Percentiles rank a stretch among this genome's conserved stretches.
Evolutionary conservation across 345 rosid genomes (phyloP).

Genomic region (Bruguiera parviflora): DNA sequence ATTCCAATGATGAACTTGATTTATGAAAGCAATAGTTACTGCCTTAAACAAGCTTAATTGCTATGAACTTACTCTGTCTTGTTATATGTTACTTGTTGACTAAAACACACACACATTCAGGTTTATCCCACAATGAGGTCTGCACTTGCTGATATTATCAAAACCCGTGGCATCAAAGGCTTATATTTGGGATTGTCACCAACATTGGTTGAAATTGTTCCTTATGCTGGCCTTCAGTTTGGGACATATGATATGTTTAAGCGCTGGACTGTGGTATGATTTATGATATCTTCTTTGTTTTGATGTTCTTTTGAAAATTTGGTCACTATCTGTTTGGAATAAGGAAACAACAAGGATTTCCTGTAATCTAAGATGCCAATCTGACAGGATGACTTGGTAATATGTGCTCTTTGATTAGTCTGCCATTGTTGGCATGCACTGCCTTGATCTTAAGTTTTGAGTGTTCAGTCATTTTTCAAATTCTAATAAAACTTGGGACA

Average conservation of each 20-base stretch:
- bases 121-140: conserved; percentile 97
- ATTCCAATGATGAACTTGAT: too few relatives aligned
- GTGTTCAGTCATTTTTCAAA: not conserved
- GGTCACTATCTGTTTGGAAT: not conserved
- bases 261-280: conserved; percentile 78
- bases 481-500: conserved; percentile 2
- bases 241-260: conserved; percentile 92
- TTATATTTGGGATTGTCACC: conserved; percentile 91
- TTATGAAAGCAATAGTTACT: too few relatives aligned
- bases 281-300: conserved; percentile 9
- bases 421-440: not conserved
- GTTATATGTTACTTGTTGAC: conserved; percentile 5
- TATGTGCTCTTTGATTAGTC: not conserved
- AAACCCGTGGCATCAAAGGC: conserved; percentile 76
- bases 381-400: not conserved
- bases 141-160: conserved; percentile 66
- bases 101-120: conserved; percentile 34
- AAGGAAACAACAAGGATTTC: not conserved
- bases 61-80: not conserved
- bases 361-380: not conserved
- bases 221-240: conserved; percentile 96
- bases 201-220: conserved; percentile 87
- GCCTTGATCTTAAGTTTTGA: not conserved
- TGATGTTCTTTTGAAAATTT: not conserved
- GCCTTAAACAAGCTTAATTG: not conserved